A percentile compares a stretch with the other conserved stretches of the same genome.
Conservation (phyloP, 83 land plant genomes). For the Larix sibirica region DNA sequence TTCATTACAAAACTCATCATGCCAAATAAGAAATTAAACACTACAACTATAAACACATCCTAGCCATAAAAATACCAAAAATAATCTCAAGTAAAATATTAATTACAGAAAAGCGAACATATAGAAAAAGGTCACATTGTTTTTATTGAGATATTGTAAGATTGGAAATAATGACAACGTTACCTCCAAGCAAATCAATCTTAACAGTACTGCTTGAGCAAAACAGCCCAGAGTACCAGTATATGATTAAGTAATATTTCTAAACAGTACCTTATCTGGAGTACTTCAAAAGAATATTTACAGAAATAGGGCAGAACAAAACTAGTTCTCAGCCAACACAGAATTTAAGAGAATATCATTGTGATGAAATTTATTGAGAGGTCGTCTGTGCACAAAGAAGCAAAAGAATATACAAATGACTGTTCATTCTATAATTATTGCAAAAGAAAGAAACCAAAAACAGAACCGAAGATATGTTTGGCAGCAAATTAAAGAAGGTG, state of each 20-base stretch:
- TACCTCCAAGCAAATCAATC: not conserved
- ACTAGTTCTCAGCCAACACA: not conserved
- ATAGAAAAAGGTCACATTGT: not conserved
- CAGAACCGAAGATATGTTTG: not conserved
- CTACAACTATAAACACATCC: not conserved
- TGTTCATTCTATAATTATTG: not conserved
- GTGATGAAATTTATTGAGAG: not conserved
- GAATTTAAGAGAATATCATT: not conserved
- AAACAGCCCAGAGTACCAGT: not conserved
- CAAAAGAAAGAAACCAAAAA: not conserved
- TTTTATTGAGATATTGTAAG: not conserved
- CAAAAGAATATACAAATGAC: not conserved
- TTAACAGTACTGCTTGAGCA: not conserved
- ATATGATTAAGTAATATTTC: not conserved
- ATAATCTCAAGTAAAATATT: not conserved
- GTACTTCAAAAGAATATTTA: not conserved
- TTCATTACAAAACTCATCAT: too few species aligned
- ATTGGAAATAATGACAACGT: not conserved
- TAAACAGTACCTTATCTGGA: conserved; percentile 2
- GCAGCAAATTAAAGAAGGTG: not conserved
- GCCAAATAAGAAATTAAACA: not conserved
- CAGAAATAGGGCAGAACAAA: conserved; percentile 7
- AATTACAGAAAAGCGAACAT: not conserved
- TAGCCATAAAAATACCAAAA: not conserved
- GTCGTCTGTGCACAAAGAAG: not conserved